Evolutionary conservation across 345 rosid species (phyloP), one percentile per base, ranked within the genome.

Genomic region (Brassica rapa): DNA sequence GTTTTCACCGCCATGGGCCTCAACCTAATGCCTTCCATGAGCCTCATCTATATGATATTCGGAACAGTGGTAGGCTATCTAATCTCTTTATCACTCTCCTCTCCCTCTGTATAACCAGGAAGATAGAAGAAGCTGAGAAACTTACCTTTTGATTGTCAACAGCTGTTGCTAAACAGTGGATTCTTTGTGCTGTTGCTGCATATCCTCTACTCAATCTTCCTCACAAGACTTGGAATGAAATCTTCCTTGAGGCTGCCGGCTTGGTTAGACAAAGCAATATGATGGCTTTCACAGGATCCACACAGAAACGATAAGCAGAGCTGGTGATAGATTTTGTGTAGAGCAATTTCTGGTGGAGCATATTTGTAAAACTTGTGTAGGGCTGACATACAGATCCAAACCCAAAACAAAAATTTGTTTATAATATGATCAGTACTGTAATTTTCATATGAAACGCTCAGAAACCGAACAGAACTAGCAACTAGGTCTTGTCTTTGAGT

Each of bases 121-220:
- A 53, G 63, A 51, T 7, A 43, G 21, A 46, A 59, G 43, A 70
- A 65, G 29, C 76, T 65, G 63, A 65, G 59, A 33, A 16, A 59
- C 59, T 72, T 46, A 60, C 55, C 39, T 29, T 29, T 56, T 71
- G 14, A 60, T 71, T 23, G 41, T 69, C 33, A 77, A 85, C 93
- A 92, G 97, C 86, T 94, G 14, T 75, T 94, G 84, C 86, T 94
- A 77, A 94, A 94, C 71, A 84, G 93, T 77, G 91, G 86, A 78
- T 89, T 88, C 86, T 90, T 92, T 59, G 95, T 89, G 66, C 86
- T 94, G 86, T 78, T 91, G 84, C 85, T 94, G 57, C 97, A 92
- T 82, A 86, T 92, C 33, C 81, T 92, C 35, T 90, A 94, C 77
- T 83, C 98, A 0, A 77, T 94, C 78, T 83, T 92, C 88, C 90